Percentiles rank a stretch among this genome's conserved stretches.
Evolutionary conservation across 2,329 filamentous ascomycete genomes (phyloP).

Genomic region (Colletotrichum limetticola): DNA sequence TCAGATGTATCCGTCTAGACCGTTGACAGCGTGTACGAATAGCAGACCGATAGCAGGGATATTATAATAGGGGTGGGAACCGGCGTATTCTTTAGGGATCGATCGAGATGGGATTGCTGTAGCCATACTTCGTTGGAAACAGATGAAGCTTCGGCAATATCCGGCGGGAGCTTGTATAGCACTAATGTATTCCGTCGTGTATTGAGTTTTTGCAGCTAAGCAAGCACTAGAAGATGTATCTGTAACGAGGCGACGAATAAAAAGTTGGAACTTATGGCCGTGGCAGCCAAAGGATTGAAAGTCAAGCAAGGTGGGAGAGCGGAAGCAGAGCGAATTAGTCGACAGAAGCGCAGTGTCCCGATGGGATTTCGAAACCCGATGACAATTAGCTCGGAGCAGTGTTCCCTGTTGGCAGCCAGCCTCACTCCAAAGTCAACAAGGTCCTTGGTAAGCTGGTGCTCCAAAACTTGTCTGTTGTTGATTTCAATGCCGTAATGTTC

Average conservation of each 20-base stretch:
- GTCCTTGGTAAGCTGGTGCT: not conserved
- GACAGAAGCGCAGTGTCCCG: slow-evolving; percentile 11
- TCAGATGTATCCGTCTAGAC: not conserved
- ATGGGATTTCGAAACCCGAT: slow-evolving; percentile 33
- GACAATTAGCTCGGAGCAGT: slow-evolving; percentile 13
- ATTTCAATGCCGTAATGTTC: not conserved
- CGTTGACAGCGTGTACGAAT: not conserved
- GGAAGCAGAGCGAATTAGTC: slow-evolving; percentile 16
- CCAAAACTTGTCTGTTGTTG: not conserved
- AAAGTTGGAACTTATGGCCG: not conserved
- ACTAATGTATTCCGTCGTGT: not conserved
- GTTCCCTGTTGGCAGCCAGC: slow-evolving; percentile 29
- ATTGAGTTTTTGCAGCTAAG: not conserved
- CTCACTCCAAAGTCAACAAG: slow-evolving; percentile 9
- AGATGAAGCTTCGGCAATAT: not conserved
- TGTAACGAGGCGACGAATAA: not conserved
- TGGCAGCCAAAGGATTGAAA: not conserved
- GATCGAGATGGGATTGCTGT: not conserved
- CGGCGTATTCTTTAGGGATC: not conserved
- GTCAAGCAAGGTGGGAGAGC: too few species aligned
- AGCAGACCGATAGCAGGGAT: not conserved
- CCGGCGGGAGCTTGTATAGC: not conserved
- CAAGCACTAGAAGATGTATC: not conserved
- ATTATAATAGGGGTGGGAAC: not conserved
- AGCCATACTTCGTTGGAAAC: not conserved